phyloP scores from a whole-genome alignment of 371 early-diverging fungal genomes.

The Batkoa obscura region DNA sequence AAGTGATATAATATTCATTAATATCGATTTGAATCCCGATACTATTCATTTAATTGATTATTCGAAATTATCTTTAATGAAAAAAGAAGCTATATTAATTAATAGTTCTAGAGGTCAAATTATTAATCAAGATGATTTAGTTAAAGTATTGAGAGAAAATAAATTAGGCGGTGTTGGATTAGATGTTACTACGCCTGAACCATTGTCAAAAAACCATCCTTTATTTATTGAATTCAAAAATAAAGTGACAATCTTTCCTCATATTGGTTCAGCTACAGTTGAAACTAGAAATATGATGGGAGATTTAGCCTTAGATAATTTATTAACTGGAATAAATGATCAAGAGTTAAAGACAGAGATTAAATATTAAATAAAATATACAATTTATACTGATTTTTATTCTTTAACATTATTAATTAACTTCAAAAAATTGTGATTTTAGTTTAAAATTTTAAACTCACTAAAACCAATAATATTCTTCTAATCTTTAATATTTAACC shows the following conservation, averaged over 20 bases:
- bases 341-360: slow-evolving; percentile 12
- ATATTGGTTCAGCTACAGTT: slow-evolving; percentile 52
- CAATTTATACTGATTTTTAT: no score
- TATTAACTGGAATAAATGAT: slow-evolving; percentile 21
- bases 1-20: slow-evolving; percentile 51
- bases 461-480: no score
- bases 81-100: slow-evolving; percentile 41
- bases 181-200: slow-evolving; percentile 80
- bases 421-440: no score
- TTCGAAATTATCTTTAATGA: slow-evolving; percentile 45
- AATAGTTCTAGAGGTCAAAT: slow-evolving; percentile 69
- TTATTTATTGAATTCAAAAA: slow-evolving; percentile 31
- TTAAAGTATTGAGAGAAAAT: slow-evolving; percentile 39
- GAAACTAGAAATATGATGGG: slow-evolving; percentile 73
- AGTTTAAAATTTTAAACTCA: no score
- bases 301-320: slow-evolving; percentile 36
- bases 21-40: slow-evolving; percentile 46
- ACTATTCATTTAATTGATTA: slow-evolving; percentile 53
- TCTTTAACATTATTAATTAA: no score
- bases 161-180: slow-evolving; percentile 49
- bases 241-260: slow-evolving; percentile 32
- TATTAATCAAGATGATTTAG: slow-evolving; percentile 52
- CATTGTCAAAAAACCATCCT: slow-evolving; percentile 36
- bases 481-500: no score
- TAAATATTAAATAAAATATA: neutral